Percentiles rank a stretch among this genome's conserved stretches.
phyloP scores from a whole-genome alignment of 768 basidiomycete genomes.

The Lanmaoa pseudosensibilis region DNA sequence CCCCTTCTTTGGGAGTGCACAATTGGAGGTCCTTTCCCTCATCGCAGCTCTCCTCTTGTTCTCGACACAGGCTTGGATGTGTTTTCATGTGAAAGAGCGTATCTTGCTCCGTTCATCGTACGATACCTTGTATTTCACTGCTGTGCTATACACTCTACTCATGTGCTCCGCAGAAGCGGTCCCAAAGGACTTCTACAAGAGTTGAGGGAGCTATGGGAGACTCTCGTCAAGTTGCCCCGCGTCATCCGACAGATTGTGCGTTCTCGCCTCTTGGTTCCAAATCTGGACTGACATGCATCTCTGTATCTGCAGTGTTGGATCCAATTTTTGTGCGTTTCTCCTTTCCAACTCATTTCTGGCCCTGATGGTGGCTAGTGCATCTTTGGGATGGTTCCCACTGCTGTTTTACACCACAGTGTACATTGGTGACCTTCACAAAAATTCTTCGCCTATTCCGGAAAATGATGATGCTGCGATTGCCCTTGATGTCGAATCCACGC shows the following conservation, averaged over 20 bases:
- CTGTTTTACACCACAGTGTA: constrained; percentile 88
- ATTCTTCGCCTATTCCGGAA: constrained; percentile 35
- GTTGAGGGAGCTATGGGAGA: constrained; percentile 68
- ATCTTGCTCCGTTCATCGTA: constrained; percentile 53
- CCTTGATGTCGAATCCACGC: constrained; percentile 68
- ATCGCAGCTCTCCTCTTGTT: constrained; percentile 71
- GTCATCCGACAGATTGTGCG: constrained; percentile 81
- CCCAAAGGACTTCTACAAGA: constrained; percentile 40
- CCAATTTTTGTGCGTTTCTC: constrained; percentile 68
- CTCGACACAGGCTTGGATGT: constrained; percentile 61
- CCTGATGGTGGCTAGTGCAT: constrained; percentile 50
- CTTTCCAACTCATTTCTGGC: background rate
- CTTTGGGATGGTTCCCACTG: constrained; percentile 91
- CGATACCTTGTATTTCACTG: background rate
- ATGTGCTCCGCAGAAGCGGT: constrained; percentile 12
- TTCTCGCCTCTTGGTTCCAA: constrained; percentile 16
- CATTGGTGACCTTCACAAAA: constrained; percentile 83
- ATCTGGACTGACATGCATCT: constrained; percentile 6
- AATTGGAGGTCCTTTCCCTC: constrained; percentile 79
- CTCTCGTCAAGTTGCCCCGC: constrained; percentile 65
- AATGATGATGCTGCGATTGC: constrained; percentile 34
- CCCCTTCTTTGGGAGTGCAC: constrained; percentile 75
- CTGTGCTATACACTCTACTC: background rate
- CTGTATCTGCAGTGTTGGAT: constrained; percentile 56
- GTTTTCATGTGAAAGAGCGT: constrained; percentile 67